Conservation (phyloP, 108 stramenopile genomes). For the Nannochloropsis gaditana region DNA sequence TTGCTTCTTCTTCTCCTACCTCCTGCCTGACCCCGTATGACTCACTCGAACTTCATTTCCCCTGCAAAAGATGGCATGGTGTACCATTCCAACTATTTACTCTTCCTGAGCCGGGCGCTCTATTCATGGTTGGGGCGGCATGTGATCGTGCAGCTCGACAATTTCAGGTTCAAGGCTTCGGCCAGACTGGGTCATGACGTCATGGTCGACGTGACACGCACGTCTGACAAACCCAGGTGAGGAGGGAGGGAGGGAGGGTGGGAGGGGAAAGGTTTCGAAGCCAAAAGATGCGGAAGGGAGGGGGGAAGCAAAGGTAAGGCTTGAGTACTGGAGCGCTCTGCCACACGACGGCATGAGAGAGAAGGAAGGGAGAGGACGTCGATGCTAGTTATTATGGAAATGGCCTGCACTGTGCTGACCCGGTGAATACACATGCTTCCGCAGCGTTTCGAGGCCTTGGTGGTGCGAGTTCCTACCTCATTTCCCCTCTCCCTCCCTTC, state of each 20-base stretch:
- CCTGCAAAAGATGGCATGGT: not conserved
- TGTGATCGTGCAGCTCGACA: not conserved
- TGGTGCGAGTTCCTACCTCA: no score
- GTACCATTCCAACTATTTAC: not conserved
- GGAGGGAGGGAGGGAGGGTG: conserved; percentile 1
- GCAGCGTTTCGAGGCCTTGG: no score
- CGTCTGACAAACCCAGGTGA: not conserved
- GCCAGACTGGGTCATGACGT: not conserved
- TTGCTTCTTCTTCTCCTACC: not conserved
- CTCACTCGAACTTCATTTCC: not conserved
- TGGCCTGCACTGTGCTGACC: not conserved
- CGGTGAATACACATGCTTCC: no score
- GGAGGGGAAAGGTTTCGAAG: not conserved
- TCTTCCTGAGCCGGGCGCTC: not conserved
- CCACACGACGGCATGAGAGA: not conserved
- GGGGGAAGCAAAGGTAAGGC: not conserved
- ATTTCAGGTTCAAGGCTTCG: not conserved
- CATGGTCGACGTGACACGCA: not conserved
- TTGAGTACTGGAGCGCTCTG: no score
- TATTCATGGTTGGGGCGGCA: not conserved
- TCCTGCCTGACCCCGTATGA: not conserved
- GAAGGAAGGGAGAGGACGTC: not conserved
- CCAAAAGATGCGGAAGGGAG: not conserved
- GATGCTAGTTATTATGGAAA: not conserved
- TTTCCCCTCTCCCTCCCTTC: no score